These are phyloP conservation scores for Xylariaceae sp. DNA, from an alignment of 2,329 filamentous ascomycete genomes.

Conservation along the genomic window DNA sequence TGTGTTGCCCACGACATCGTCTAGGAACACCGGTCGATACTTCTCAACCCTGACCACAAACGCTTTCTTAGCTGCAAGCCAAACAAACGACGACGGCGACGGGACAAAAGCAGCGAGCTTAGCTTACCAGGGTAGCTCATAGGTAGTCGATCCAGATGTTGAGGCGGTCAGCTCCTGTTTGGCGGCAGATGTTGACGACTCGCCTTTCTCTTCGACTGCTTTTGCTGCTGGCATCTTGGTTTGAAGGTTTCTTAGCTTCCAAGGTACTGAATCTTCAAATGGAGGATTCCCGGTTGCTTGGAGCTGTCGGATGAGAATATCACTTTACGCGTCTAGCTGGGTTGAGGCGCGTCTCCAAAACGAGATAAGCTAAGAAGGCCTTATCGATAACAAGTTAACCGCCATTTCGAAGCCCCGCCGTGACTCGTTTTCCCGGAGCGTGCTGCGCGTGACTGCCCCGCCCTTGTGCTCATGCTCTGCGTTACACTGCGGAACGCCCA, in stretches of 20 bases:
- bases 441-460: no score
- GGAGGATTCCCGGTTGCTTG: neutral
- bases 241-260: neutral
- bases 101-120: neutral
- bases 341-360: conserved; percentile 22
- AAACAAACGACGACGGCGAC: neutral
- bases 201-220: conserved; percentile 48
- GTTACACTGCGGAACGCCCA: no score
- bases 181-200: conserved; percentile 57
- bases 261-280: neutral
- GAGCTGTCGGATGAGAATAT: conserved; percentile 17
- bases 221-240: conserved; percentile 47
- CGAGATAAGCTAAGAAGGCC: neutral
- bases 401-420: neutral
- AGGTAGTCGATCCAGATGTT: conserved; percentile 51
- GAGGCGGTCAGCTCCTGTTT: conserved; percentile 52
- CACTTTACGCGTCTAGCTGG: conserved; percentile 32
- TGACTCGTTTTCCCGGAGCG: neutral
- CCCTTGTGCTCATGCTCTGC: no score
- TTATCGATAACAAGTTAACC: neutral
- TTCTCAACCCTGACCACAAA: conserved; percentile 78
- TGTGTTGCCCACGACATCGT: conserved; percentile 96
- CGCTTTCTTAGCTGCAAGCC: conserved; percentile 21
- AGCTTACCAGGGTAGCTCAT: conserved; percentile 74
- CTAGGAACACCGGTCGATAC: conserved; percentile 88